These are phyloP conservation scores for Colletotrichum paranaense DNA, from an alignment of 2,329 filamentous ascomycete species.

Conservation along the genomic window DNA sequence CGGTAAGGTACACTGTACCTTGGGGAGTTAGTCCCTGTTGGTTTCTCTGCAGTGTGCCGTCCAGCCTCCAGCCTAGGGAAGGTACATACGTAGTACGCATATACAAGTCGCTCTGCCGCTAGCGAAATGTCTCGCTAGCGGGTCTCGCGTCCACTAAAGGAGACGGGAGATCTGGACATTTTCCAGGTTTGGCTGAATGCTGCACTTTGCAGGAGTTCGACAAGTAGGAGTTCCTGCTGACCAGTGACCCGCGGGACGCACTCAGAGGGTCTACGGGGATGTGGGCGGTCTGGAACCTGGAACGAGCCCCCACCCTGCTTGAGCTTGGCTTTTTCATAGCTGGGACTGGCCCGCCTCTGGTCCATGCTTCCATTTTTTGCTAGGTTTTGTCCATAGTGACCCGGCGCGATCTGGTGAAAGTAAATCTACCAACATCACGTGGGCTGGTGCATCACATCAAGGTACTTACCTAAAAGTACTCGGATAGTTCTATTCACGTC, in stretches of 20 bases:
- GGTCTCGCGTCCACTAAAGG: constrained; percentile 18
- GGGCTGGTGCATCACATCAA: background rate
- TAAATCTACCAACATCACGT: background rate
- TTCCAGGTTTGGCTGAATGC: background rate
- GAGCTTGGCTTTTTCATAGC: background rate
- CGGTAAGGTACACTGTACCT: no score
- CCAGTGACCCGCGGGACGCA: background rate
- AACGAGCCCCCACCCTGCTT: constrained; percentile 2
- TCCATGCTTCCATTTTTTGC: constrained; percentile 3
- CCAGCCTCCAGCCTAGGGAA: background rate
- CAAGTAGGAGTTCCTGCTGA: background rate
- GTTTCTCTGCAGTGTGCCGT: constrained; percentile 5
- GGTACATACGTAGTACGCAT: no score
- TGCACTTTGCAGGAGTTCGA: background rate
- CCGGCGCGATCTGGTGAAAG: constrained; percentile 2
- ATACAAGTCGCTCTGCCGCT: background rate
- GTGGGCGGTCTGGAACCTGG: constrained; percentile 31
- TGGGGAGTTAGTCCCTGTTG: background rate
- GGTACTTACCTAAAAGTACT: background rate
- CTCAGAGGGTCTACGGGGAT: constrained; percentile 16
- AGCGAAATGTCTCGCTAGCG: constrained; percentile 24
- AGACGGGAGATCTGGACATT: background rate
- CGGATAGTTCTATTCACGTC: background rate
- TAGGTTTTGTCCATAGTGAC: background rate
- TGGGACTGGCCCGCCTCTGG: background rate